phyloP scores from a whole-genome alignment of 2,329 filamentous ascomycete genomes.

The Fusarium drepaniforme region DNA sequence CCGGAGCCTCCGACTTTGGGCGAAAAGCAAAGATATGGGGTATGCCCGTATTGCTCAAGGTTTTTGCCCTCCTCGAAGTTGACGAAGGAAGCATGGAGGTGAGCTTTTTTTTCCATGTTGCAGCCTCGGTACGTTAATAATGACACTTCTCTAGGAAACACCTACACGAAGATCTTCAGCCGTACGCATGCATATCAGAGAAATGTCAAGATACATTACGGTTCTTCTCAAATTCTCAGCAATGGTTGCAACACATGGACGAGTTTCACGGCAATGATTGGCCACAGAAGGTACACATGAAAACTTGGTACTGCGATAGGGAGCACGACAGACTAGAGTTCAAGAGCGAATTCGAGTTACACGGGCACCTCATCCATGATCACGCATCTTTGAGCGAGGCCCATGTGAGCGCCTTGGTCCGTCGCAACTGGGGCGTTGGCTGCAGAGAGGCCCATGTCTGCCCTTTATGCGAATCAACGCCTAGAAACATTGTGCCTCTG shows the following conservation, averaged over 20 bases:
- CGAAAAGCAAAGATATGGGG: neutral
- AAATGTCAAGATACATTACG: neutral
- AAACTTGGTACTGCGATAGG: neutral
- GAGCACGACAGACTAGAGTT: neutral
- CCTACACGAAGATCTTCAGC: neutral
- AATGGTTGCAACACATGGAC: neutral
- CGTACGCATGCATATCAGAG: neutral
- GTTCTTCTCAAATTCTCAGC: neutral
- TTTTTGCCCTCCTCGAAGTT: neutral
- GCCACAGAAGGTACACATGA: neutral
- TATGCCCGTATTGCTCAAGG: neutral
- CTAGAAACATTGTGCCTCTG: neutral
- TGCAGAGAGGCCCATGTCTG: neutral
- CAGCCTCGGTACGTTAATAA: accelerated
- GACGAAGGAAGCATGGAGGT: neutral
- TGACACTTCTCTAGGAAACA: neutral
- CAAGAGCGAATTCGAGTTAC: neutral
- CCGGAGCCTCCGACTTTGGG: neutral
- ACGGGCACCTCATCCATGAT: neutral
- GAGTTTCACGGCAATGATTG: neutral
- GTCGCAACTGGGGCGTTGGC: neutral
- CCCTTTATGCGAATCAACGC: neutral
- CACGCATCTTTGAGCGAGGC: neutral
- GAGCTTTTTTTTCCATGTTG: neutral
- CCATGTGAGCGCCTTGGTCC: neutral